phyloP scores from a whole-genome alignment of 148 eudicot species.

The Chenopodium formosanum region DNA sequence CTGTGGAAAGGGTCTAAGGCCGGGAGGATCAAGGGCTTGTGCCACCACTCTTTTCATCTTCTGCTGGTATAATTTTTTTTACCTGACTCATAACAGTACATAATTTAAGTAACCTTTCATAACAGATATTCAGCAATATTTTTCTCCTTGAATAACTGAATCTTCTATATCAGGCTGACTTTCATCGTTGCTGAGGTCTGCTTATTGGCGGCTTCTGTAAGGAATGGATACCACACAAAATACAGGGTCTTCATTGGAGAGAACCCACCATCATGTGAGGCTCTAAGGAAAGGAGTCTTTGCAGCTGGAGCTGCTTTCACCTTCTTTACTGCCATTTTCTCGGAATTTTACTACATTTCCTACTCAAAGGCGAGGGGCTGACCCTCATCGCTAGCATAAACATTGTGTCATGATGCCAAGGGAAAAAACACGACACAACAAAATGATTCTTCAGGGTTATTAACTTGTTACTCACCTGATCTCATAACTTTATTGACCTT shows the following conservation, averaged over 20 bases:
- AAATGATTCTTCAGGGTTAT: not conserved
- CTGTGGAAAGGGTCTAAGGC: conserved; percentile 70
- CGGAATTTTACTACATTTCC: conserved; percentile 61
- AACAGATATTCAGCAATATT: not conserved
- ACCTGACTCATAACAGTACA: not conserved
- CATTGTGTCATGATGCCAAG: not conserved
- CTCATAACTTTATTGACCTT: not conserved
- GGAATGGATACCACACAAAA: conserved; percentile 64
- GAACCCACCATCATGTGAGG: conserved; percentile 59
- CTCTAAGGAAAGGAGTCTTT: conserved; percentile 86
- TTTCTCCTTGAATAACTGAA: not conserved
- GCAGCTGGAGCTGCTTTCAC: conserved; percentile 87
- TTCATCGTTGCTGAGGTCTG: conserved; percentile 72
- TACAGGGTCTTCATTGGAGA: conserved; percentile 39
- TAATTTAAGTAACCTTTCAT: not conserved
- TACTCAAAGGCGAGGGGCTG: conserved; percentile 53
- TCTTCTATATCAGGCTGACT: conserved; percentile 47
- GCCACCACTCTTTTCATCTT: conserved; percentile 75
- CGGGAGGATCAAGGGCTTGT: conserved; percentile 83
- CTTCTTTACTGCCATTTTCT: conserved; percentile 62
- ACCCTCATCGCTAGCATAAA: conserved; percentile 22
- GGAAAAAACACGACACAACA: not conserved
- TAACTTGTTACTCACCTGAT: not conserved
- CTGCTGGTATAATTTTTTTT: conserved; percentile 59
- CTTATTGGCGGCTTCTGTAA: conserved; percentile 76